phyloP scores from a whole-genome alignment of 495 filamentous ascomycete species.

The Aspergillus avenaceus region DNA sequence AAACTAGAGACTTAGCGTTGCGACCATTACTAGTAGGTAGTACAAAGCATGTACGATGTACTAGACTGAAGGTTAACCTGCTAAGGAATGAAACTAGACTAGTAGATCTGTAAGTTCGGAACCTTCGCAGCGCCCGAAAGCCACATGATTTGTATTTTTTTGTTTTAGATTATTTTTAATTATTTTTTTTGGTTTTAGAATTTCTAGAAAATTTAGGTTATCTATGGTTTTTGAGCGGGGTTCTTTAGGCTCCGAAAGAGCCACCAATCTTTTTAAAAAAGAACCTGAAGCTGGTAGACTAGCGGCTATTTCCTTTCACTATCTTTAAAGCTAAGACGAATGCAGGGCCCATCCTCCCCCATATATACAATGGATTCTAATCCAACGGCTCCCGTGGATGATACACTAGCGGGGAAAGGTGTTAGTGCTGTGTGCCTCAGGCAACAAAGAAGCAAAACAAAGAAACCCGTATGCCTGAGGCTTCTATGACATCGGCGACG shows the following conservation, averaged over 20 bases:
- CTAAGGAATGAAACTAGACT: slow-evolving; percentile 1
- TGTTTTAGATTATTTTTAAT: slow-evolving; percentile 15
- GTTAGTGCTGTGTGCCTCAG: neutral
- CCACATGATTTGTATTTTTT: slow-evolving; percentile 2
- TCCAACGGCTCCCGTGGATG: neutral
- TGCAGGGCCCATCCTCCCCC: neutral
- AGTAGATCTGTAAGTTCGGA: slow-evolving; percentile 10
- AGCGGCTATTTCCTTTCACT: slow-evolving; percentile 5
- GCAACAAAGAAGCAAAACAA: neutral
- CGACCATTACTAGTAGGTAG: neutral
- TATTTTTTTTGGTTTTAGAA: no score
- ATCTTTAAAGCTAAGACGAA: slow-evolving; percentile 1
- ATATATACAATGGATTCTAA: no score
- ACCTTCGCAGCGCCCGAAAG: slow-evolving; percentile 4
- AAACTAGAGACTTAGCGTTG: slow-evolving; percentile 2
- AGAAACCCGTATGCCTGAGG: neutral
- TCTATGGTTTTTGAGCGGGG: slow-evolving; percentile 15
- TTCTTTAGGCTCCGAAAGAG: slow-evolving; percentile 5
- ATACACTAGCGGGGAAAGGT: neutral
- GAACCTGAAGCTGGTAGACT: slow-evolving; percentile 11
- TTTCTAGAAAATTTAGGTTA: no score
- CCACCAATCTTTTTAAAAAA: neutral
- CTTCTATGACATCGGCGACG: neutral
- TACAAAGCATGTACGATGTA: slow-evolving; percentile 5
- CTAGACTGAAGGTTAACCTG: neutral